Percentiles rank a stretch among this genome's conserved stretches.
Conservation (phyloP, 2,329 filamentous ascomycete genomes). For the Tothia fuscella region DNA sequence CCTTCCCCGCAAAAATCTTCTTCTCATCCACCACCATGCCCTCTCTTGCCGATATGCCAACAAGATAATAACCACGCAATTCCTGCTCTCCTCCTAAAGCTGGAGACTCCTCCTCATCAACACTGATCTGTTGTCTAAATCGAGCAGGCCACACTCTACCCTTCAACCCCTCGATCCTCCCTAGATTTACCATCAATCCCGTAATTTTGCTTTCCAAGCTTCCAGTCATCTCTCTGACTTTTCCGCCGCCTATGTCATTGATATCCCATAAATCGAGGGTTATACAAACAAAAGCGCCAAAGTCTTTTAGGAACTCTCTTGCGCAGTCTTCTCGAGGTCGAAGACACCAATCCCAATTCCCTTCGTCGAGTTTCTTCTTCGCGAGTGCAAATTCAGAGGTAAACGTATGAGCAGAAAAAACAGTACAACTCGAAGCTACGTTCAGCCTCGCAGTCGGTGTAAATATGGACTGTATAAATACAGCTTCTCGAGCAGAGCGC, state of each 20-base stretch:
- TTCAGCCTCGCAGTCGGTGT: constrained; percentile 36
- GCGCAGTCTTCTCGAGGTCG: neutral
- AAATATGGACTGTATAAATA: constrained; percentile 53
- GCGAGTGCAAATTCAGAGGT: neutral
- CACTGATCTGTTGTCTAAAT: too few relatives aligned
- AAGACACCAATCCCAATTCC: neutral
- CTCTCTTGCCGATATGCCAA: neutral
- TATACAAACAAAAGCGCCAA: neutral
- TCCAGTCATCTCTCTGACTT: neutral
- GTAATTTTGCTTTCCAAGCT: neutral
- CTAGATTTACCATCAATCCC: neutral
- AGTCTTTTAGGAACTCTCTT: neutral
- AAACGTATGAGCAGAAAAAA: neutral
- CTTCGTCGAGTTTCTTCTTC: neutral
- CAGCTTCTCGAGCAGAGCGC: constrained; percentile 45
- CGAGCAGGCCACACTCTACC: neutral
- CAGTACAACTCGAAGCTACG: neutral
- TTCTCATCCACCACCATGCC: neutral
- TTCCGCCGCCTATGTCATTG: neutral
- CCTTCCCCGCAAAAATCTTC: neutral
- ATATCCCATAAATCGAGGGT: constrained; percentile 1
- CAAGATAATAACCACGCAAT: neutral
- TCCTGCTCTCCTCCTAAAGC: neutral
- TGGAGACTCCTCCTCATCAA: too few relatives aligned
- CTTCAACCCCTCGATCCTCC: neutral